Evolutionary conservation across 768 basidiomycete genomes (phyloP), one percentile per base, ranked within the genome.

Genomic region (Tephrocybe sp.): DNA sequence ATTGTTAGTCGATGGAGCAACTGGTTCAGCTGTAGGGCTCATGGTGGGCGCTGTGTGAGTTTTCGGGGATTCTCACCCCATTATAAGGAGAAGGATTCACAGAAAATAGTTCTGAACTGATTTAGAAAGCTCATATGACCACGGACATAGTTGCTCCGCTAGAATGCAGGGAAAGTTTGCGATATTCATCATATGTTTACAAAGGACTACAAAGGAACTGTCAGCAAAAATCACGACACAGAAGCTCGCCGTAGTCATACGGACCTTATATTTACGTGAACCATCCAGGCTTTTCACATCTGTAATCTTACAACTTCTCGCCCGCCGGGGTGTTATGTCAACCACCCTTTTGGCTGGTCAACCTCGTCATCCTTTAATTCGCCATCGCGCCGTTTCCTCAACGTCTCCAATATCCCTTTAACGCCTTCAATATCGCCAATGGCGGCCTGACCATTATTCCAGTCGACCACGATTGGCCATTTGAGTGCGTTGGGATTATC

Each of bases 391-490:
- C 71, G 76, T 67, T 79, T 79, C 58, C 87, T 69, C 47, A 91
- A 53, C 22, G 66, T 70, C 54, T 91, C 88, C 61, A 91, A 58
- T 13, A 91, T 84, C 1, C 61, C 60, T 46, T 76, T 78, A n/a
- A 88, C 88, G 16, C 83, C 82, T 5, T 87, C 84, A 15, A 83
- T 69, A 51, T 85, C 80, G 0, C 88, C 88, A 0, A 89, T 66
- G 16, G 76, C 75, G 9, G 80, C 86, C 34, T 73, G 73, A 1
- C 88, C 88, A 19, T 72, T 76, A 13, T 71, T 66, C 88, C 88
- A 91, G 56, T 91, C 82, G 1, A 91, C 88, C 0, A 91, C 85
- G 39, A 91, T 76, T 0, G 88, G 88, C 87, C 86, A 91, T 55
- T 82, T 87, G 56, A 89, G 64, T 13, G 78, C 80, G 12, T 71